Conservation (phyloP, 179 eudicot genomes). For the Sideroxylon spinosum region DNA sequence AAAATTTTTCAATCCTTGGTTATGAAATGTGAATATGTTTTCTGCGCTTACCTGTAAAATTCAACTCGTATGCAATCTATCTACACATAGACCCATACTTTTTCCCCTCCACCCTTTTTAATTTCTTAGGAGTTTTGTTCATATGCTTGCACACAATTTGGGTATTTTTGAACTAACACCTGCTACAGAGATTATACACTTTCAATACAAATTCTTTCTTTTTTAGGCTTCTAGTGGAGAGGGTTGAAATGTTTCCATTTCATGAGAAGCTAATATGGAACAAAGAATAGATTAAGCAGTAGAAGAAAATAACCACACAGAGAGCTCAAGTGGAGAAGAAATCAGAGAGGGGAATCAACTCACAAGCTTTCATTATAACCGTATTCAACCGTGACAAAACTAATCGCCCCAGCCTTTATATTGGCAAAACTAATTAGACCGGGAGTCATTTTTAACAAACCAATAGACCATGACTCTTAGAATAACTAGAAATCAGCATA, state of each 20-base stretch:
- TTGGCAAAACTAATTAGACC: too few relatives aligned
- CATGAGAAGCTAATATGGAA: neutral
- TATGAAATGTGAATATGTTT: neutral
- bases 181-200: neutral
- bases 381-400: too few relatives aligned
- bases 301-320: too few relatives aligned
- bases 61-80: neutral
- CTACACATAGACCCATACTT: neutral
- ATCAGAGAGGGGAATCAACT: too few relatives aligned
- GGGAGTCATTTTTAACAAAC: too few relatives aligned
- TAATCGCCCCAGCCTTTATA: too few relatives aligned
- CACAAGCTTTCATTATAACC: too few relatives aligned
- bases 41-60: neutral
- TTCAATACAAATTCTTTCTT: neutral
- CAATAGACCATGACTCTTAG: too few relatives aligned
- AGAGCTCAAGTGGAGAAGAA: too few relatives aligned
- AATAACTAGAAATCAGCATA: too few relatives aligned
- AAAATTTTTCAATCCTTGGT: constrained; percentile 11
- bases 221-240: neutral
- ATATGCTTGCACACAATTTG: too few relatives aligned
- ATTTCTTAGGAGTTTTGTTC: neutral
- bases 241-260: neutral
- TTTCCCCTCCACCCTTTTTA: neutral
- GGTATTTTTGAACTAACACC: neutral
- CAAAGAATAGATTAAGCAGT: too few relatives aligned